Conservation (phyloP, 2,329 filamentous ascomycete genomes). For the Diplodia sapinea region DNA sequence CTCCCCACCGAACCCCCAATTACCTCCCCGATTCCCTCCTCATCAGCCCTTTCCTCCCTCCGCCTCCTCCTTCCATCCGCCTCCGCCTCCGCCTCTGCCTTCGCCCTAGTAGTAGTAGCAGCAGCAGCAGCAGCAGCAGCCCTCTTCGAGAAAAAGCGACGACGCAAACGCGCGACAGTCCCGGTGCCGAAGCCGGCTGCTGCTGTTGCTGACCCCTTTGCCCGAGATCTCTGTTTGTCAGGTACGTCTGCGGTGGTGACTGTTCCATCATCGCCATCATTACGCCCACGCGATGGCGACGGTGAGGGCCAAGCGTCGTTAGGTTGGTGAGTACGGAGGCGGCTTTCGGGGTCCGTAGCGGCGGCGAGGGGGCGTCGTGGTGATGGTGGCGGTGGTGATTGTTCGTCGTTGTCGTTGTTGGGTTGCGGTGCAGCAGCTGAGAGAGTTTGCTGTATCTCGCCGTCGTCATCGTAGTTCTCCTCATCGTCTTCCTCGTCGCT, state of each 20-base stretch:
- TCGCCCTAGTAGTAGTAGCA: too few species aligned
- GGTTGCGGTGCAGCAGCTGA: neutral
- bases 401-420: neutral
- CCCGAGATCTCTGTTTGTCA: neutral
- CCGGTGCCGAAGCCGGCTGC: too few species aligned
- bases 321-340: too few species aligned
- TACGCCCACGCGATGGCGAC: too few species aligned
- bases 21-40: too few species aligned
- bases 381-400: neutral
- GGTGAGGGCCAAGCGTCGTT: too few species aligned
- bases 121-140: neutral
- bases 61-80: neutral
- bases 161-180: neutral
- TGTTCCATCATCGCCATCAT: too few species aligned
- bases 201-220: neutral
- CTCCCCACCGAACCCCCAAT: too few species aligned
- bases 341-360: too few species aligned
- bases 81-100: neutral
- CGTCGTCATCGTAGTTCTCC: conserved; percentile 52
- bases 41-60: neutral
- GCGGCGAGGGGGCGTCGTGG: too few species aligned
- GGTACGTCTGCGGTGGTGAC: neutral
- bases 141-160: neutral
- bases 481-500: conserved; percentile 48
- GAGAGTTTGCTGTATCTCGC: neutral